Percentiles rank a stretch among this genome's conserved stretches.
phyloP scores from a whole-genome alignment of 2,329 filamentous ascomycete species.

The Exophiala bonariae region DNA sequence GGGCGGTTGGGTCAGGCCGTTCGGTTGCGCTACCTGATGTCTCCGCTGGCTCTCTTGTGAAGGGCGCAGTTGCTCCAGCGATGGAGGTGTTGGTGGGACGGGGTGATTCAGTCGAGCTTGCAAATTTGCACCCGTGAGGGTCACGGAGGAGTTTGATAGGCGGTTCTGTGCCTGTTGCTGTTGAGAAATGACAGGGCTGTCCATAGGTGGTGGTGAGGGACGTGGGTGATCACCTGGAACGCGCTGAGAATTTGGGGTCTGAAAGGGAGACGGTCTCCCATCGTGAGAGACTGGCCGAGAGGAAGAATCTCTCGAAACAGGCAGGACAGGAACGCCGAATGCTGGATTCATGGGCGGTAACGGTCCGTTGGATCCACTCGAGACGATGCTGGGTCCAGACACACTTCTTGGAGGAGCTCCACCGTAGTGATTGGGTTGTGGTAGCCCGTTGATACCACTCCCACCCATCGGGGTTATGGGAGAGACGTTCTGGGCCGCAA shows the following conservation, averaged over 20 bases:
- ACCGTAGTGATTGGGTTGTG: too few species aligned
- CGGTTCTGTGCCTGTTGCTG: conserved; percentile 6
- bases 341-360: background rate
- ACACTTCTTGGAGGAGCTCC: too few species aligned
- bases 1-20: background rate
- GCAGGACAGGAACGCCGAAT: conserved; percentile 1
- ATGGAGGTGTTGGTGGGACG: conserved; percentile 29
- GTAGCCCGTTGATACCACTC: too few species aligned
- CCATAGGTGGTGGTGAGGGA: conserved; percentile 10
- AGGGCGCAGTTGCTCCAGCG: conserved; percentile 8
- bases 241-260: conserved; percentile 13
- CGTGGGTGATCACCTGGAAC: conserved; percentile 5
- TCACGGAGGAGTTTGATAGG: conserved; percentile 18
- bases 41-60: conserved; percentile 4
- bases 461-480: too few species aligned
- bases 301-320: conserved; percentile 11
- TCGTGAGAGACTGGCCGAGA: conserved; percentile 21
- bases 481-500: too few species aligned
- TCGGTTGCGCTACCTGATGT: conserved; percentile 1
- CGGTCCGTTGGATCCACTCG: conserved; percentile 1
- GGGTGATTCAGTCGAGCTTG: conserved; percentile 34
- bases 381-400: too few species aligned
- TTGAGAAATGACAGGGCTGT: background rate
- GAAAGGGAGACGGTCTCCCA: conserved; percentile 15
- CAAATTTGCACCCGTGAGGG: conserved; percentile 31